Percentiles rank a stretch among this genome's conserved stretches.
Conservation (phyloP, 208 protist genomes). For the Borovskyia barvae region DNA sequence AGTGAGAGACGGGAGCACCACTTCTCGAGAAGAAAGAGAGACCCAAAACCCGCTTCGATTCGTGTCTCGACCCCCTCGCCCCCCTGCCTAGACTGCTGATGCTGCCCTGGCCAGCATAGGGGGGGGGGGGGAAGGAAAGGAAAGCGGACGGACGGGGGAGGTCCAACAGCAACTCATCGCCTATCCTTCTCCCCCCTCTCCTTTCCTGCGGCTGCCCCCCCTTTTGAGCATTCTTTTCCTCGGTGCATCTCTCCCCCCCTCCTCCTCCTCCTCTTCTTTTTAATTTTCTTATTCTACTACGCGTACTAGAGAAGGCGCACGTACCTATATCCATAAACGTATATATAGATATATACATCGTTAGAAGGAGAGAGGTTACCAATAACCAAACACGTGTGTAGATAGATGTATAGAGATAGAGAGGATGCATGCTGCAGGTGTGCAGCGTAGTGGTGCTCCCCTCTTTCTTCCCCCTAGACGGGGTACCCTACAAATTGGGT, state of each 20-base stretch:
- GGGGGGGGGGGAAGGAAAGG: not conserved
- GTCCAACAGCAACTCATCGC: not conserved
- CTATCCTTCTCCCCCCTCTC: too few species aligned
- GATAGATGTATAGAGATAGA: too few species aligned
- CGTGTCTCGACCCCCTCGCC: too few species aligned
- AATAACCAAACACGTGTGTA: not conserved
- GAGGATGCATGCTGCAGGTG: too few species aligned
- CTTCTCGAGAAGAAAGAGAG: not conserved
- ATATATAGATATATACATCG: conserved; percentile 6
- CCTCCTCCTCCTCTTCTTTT: too few species aligned
- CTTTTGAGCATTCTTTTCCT: too few species aligned
- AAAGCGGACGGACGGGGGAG: not conserved
- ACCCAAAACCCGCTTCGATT: too few species aligned
- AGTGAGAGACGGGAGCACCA: too few species aligned
- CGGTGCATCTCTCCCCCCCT: too few species aligned
- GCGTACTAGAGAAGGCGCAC: not conserved
- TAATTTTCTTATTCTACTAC: too few species aligned
- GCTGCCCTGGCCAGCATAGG: not conserved
- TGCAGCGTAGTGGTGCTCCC: not conserved
- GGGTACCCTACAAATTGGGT: conserved; percentile 8
- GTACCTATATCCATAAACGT: not conserved
- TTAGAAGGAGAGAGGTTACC: not conserved
- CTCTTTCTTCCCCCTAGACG: not conserved
- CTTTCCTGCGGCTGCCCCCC: too few species aligned
- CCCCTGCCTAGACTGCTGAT: too few species aligned